A percentile compares a stretch with the other conserved stretches of the same genome.
Conservation (phyloP, 2,329 filamentous ascomycete genomes). For the Thelonectria rubi region DNA sequence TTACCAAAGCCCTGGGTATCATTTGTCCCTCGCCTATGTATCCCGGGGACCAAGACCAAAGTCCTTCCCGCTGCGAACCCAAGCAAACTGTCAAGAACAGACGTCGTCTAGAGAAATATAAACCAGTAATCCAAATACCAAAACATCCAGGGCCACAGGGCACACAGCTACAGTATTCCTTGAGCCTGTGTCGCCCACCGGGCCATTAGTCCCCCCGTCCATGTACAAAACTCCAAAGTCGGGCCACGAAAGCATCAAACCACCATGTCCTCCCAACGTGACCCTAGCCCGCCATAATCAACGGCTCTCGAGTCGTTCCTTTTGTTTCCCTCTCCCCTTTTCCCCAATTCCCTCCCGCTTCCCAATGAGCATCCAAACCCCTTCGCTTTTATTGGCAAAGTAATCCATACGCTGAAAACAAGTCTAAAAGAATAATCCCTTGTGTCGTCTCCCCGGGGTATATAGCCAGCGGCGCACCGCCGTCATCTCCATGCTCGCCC, state of each 20-base stretch:
- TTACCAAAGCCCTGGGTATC: slow-evolving; percentile 42
- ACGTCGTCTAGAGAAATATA: slow-evolving; percentile 31
- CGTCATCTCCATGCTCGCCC: slow-evolving; percentile 29
- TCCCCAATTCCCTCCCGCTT: slow-evolving; percentile 4
- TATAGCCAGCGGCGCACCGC: slow-evolving; percentile 41
- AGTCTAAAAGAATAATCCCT: slow-evolving; percentile 28
- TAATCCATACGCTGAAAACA: slow-evolving; percentile 19
- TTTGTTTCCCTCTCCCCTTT: slow-evolving; percentile 14
- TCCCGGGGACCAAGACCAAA: slow-evolving; percentile 27
- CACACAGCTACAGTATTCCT: slow-evolving; percentile 18
- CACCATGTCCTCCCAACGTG: neutral
- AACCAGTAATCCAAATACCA: slow-evolving; percentile 18
- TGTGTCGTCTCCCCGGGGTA: slow-evolving; percentile 40
- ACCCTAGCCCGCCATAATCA: neutral
- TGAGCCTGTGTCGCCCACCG: slow-evolving; percentile 19
- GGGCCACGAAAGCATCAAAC: slow-evolving; percentile 6
- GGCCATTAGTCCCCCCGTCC: slow-evolving; percentile 5
- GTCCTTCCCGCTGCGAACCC: slow-evolving; percentile 23
- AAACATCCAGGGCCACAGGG: slow-evolving; percentile 24
- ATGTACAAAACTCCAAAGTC: slow-evolving; percentile 19
- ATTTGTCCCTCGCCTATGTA: slow-evolving; percentile 37
- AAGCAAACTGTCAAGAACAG: slow-evolving; percentile 22
- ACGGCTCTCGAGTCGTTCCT: slow-evolving; percentile 1
- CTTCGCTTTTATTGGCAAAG: slow-evolving; percentile 15
- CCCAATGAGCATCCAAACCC: slow-evolving; percentile 26